Base-by-base conservation (phyloP, 176 grass and related monocot species). In the Musa itinerans region DNA sequence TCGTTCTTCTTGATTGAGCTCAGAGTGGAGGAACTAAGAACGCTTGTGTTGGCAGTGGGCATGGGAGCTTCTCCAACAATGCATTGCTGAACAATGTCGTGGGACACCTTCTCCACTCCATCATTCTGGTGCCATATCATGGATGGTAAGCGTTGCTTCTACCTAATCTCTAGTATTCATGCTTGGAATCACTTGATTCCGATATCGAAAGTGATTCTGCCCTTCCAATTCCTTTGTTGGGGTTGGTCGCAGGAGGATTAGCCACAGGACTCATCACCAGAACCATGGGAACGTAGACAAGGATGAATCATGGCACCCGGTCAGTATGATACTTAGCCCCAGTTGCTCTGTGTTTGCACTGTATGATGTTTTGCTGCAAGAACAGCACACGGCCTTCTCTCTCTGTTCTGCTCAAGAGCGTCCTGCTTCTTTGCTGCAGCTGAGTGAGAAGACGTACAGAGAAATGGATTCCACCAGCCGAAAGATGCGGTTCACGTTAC, bases 371-470 rank as follows among this genome's bases (percentile, higher is more conserved):
- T 43, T 43, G 34, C 34, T 43, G 34, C 34, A 6, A 43, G 34
- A 43, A 43, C 34, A 43, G 34, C 34, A 43, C 3, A 4, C 34
- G 0, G 34, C 34, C 4, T 5, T 43, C 34, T 5, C 34, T 43
- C 34, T 43, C 34, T 16, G 24, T 4, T 14, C 29, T 19, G 24
- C 12, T 68, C 11, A 68, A 11, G 11, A 13, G 12, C 29, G 3
- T 24, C 17, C 7, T 68, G 12, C 22, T 17, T 12, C 16, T 48
- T 21, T 50, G 16, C 48, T 65, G 20, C 86, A 98, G 95, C 78
- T 98, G 23, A 83, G 88, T 11, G 95, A 98, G 76, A 86, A 71
- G 66, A 14, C 80, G 7, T 98, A 89, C 82, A 81, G 66, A 72
- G 54, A 73, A 22, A 70, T 98, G 69, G 80, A 84, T 16, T 9